A percentile compares a stretch with the other conserved stretches of the same genome.
phyloP scores from a whole-genome alignment of 192 early-diverging fungal species.

The Coemansia sp. region DNA sequence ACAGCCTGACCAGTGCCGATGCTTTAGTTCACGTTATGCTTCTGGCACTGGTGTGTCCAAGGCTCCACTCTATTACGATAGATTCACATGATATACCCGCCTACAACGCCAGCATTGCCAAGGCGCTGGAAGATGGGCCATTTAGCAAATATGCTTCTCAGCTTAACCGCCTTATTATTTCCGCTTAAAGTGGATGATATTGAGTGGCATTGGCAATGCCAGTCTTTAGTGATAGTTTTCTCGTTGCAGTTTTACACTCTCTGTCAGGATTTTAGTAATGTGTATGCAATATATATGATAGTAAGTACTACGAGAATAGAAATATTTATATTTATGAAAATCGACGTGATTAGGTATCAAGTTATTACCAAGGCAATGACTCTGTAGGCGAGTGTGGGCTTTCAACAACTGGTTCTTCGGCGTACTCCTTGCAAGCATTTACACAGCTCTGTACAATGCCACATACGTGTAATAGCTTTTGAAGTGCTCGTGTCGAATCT shows the following conservation, averaged over 20 bases:
- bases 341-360: not conserved
- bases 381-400: not conserved
- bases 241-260: not conserved
- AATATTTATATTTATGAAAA: not conserved
- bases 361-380: not conserved
- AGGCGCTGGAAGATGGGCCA: not conserved
- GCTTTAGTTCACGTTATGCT: not conserved
- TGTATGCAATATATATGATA: no score
- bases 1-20: not conserved
- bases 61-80: not conserved
- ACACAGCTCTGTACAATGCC: constrained; percentile 22
- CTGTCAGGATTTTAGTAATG: not conserved
- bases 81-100: not conserved
- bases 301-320: no score
- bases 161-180: not conserved
- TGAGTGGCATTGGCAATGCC: not conserved
- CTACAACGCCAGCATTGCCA: not conserved
- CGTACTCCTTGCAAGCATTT: constrained; percentile 10
- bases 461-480: constrained; percentile 18
- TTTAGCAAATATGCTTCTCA: not conserved
- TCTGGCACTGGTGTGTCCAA: not conserved
- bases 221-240: not conserved
- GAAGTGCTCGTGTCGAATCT: constrained; percentile 2
- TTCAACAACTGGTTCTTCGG: not conserved
- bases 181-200: not conserved